Conservation (phyloP, 192 early-diverging fungal genomes). For the Pilobolus umbonatus region DNA sequence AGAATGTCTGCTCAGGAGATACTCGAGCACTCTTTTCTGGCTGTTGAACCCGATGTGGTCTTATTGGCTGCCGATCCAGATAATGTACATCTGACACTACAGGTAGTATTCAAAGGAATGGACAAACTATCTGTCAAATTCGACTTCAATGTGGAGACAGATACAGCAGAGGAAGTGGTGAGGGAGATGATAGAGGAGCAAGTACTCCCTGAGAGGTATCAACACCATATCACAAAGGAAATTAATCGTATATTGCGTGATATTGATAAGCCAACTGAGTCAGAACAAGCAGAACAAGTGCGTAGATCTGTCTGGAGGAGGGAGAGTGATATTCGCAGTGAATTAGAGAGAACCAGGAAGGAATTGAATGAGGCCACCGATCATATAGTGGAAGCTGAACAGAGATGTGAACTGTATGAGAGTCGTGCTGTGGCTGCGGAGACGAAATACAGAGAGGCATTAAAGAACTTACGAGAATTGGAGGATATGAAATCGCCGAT, state of each 20-base stretch:
- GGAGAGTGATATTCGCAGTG: slow-evolving; percentile 31
- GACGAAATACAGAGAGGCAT: slow-evolving; percentile 18
- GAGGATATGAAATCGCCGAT: background rate
- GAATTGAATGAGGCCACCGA: slow-evolving; percentile 26
- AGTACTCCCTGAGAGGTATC: slow-evolving; percentile 67
- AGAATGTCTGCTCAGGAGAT: slow-evolving; percentile 51
- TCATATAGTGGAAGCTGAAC: slow-evolving; percentile 19
- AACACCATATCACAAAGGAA: slow-evolving; percentile 74
- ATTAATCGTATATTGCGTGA: slow-evolving; percentile 81
- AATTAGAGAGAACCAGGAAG: slow-evolving; percentile 25
- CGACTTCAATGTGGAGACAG: slow-evolving; percentile 70
- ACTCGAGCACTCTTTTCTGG: slow-evolving; percentile 52
- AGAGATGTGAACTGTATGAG: slow-evolving; percentile 25
- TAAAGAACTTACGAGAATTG: slow-evolving; percentile 20
- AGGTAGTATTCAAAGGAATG: slow-evolving; percentile 51
- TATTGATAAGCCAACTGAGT: slow-evolving; percentile 45
- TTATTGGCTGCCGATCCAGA: slow-evolving; percentile 42
- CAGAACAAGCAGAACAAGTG: slow-evolving; percentile 21
- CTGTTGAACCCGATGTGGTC: slow-evolving; percentile 42
- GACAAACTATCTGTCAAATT: slow-evolving; percentile 72
- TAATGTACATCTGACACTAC: slow-evolving; percentile 41
- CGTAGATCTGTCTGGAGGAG: slow-evolving; percentile 31
- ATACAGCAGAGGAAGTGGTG: slow-evolving; percentile 73
- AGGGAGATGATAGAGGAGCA: slow-evolving; percentile 73
- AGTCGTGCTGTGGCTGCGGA: slow-evolving; percentile 22